phyloP scores from a whole-genome alignment of 495 filamentous ascomycete genomes.

The Aspergillus ostianus region DNA sequence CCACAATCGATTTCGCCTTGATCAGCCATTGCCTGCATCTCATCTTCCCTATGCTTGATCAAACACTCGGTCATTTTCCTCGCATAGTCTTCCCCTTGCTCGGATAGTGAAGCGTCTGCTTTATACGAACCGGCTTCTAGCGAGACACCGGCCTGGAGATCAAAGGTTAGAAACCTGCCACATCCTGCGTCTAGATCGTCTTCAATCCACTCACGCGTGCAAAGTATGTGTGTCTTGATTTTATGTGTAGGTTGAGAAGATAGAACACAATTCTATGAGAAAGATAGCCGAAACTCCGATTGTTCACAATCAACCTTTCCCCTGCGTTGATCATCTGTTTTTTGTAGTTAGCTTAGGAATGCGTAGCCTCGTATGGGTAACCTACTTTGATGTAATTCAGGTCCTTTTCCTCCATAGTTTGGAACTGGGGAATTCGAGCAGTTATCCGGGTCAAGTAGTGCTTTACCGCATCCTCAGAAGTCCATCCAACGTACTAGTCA shows the following conservation, averaged over 20 bases:
- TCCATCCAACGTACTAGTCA: constrained; percentile 79
- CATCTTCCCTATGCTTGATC: constrained; percentile 75
- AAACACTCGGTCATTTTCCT: constrained; percentile 82
- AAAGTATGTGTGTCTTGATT: constrained; percentile 90
- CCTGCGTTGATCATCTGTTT: constrained; percentile 94
- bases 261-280: constrained; percentile 97
- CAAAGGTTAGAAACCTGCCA: constrained; percentile 7
- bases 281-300: constrained; percentile 91
- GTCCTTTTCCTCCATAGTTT: constrained; percentile 92
- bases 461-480: constrained; percentile 83
- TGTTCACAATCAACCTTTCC: constrained; percentile 88
- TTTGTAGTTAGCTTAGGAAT: constrained; percentile 1
- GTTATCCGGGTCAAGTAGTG: constrained; percentile 88
- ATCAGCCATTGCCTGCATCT: constrained; percentile 65
- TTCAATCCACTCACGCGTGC: constrained; percentile 60
- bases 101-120: constrained; percentile 77
- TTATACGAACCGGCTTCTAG: constrained; percentile 86
- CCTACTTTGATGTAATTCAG: constrained; percentile 88
- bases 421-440: constrained; percentile 89
- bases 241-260: constrained; percentile 95
- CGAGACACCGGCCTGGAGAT: constrained; percentile 55
- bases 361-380: background rate
- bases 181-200: background rate
- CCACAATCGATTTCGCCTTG: constrained; percentile 66
- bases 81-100: constrained; percentile 82